Base-by-base conservation (phyloP, 1,284 basidiomycete genomes). In the Ustilago esculenta region DNA sequence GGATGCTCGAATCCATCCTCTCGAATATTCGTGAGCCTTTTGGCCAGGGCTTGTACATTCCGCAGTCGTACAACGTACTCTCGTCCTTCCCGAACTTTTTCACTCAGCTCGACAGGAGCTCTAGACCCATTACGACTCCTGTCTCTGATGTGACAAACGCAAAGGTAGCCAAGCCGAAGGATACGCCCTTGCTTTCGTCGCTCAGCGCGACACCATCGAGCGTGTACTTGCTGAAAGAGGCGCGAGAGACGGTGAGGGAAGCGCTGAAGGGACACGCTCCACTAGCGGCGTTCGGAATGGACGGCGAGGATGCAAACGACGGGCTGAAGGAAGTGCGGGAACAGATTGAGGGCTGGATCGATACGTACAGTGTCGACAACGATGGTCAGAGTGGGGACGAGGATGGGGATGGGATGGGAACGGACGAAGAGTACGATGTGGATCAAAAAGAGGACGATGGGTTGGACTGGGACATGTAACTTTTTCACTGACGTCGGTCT, bases 301-400 rank as follows among this genome's bases (percentile, higher is more conserved):
- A 67, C 11, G 47, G 52, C 0, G 60, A 27, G 34, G 73, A 53
- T 43, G 76, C 56, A 27, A 51, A 57, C 23, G 79, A 81, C 50
- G 66, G 60, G 0, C 40, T 81, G 25, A 71, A 70, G 36, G 79
- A 81, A 47, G 37, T 72, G 11, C 57, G 74, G 8, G 79, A 81
- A 43, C 34, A 53, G 29, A 56, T 81, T 23, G 78, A 81, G 50
- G 60, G 57, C 4, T 47, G 67, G 44, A 64, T 75, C 45, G 68
- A 67, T 44, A 60, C 72, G 23, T 80, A 80, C 18, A 68, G 60
- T 36, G 69, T 57, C 24, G 61, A 51, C 10, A 33, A 52, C n/a
- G 49, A 39, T 5, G 69, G 46, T 11, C 46, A 21, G 1, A 54
- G 41, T 5, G 59, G 23, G 4, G 59, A 60, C 33, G 74, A 60